phyloP scores from a whole-genome alignment of 169 alveolate genomes.

The Cryptosporidium viatorum region DNA sequence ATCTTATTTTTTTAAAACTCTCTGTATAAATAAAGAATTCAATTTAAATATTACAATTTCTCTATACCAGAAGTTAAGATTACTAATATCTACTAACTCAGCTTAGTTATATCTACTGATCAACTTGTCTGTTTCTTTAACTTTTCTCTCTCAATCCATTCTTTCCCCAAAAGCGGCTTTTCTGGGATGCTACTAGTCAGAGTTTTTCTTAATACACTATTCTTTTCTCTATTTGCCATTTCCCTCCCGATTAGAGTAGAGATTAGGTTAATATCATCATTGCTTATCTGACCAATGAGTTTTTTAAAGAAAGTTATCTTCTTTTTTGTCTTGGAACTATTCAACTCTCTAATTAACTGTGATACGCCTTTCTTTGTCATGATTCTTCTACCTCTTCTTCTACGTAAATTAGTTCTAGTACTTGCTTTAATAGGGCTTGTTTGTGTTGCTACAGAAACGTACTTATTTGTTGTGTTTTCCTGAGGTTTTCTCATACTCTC shows the following conservation, averaged over 20 bases:
- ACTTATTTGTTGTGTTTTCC: background rate
- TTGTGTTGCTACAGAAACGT: background rate
- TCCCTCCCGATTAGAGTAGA: background rate
- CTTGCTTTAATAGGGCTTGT: background rate
- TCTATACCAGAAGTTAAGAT: conserved; percentile 71
- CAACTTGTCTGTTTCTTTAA: background rate
- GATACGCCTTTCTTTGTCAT: background rate
- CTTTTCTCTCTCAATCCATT: conserved; percentile 14
- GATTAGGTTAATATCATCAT: background rate
- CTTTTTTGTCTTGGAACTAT: background rate
- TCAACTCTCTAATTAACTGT: background rate
- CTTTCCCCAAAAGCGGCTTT: conserved; percentile 45
- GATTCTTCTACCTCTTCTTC: background rate
- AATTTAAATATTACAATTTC: conserved; percentile 65
- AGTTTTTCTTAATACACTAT: background rate
- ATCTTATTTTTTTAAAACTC: background rate
- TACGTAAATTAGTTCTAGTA: background rate
- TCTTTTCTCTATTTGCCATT: background rate
- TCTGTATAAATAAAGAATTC: conserved; percentile 15
- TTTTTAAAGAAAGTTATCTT: background rate
- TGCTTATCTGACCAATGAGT: background rate
- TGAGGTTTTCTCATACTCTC: background rate
- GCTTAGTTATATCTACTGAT: conserved; percentile 65
- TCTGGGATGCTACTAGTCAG: conserved; percentile 4
- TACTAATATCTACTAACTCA: conserved; percentile 74